phyloP scores from a whole-genome alignment of 805 yeast genomes.

The Ogataea trehaloabstinens region DNA sequence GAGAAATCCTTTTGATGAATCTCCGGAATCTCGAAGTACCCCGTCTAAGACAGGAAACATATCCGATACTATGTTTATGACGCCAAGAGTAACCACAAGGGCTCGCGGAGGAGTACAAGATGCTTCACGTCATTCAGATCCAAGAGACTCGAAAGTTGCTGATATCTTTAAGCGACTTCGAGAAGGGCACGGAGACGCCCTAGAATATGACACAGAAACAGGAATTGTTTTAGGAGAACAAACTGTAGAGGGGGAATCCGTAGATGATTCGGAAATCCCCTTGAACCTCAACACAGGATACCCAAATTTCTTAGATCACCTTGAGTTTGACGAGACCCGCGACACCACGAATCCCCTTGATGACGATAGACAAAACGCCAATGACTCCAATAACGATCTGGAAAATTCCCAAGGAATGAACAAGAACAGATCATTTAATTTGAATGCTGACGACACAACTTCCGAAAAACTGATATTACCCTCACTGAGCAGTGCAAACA shows the following conservation, averaged over 20 bases:
- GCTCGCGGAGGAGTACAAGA: background rate
- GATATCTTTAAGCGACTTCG: slow-evolving; percentile 24
- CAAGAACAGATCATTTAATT: background rate
- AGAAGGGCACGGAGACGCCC: slow-evolving; percentile 18
- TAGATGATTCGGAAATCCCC: slow-evolving; percentile 22
- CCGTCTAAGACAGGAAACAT: slow-evolving; percentile 8
- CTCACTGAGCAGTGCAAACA: background rate
- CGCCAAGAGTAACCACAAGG: background rate
- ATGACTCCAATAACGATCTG: slow-evolving; percentile 18
- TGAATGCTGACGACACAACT: background rate
- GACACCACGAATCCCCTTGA: slow-evolving; percentile 18
- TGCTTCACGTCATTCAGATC: background rate
- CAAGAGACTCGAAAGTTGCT: slow-evolving; percentile 11
- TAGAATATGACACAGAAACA: slow-evolving; percentile 26
- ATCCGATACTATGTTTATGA: background rate
- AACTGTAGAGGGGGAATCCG: slow-evolving; percentile 15
- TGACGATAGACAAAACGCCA: slow-evolving; percentile 20
- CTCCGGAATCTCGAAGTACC: slow-evolving; percentile 24
- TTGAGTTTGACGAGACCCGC: slow-evolving; percentile 7
- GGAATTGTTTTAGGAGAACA: slow-evolving; percentile 26
- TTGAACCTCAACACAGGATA: slow-evolving; percentile 22
- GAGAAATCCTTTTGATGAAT: slow-evolving; percentile 37
- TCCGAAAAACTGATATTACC: background rate
- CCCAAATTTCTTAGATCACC: slow-evolving; percentile 7
- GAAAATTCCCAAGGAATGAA: slow-evolving; percentile 1